Evolutionary conservation across 306 rosid species (phyloP).

Genomic region (Trifolium pratense): DNA sequence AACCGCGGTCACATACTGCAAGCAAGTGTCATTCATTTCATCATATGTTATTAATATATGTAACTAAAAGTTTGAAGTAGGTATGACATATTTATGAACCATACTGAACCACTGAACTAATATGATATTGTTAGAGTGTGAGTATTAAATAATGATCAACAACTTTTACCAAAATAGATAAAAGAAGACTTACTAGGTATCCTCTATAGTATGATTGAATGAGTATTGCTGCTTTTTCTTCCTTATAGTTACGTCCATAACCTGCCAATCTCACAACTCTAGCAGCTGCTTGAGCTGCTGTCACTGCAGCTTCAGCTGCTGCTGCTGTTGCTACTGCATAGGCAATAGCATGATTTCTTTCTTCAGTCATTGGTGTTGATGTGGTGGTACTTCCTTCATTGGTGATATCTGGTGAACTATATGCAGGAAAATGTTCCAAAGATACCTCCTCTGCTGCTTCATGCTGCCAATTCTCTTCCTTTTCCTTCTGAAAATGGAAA

Average conservation of each 20-base stretch:
- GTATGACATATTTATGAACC: constrained; percentile 47
- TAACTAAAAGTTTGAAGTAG: constrained; percentile 37
- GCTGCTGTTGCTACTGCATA: constrained; percentile 84
- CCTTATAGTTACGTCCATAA: constrained; percentile 73
- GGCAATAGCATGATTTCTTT: constrained; percentile 69
- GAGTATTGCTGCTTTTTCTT: constrained; percentile 78
- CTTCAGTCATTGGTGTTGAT: constrained; percentile 60
- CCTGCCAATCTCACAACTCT: constrained; percentile 81
- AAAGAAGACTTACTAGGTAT: constrained; percentile 67
- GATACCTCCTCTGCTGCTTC: constrained; percentile 78
- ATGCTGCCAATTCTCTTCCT: constrained; percentile 58
- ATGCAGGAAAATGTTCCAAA: constrained; percentile 75
- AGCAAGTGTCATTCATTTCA: constrained; percentile 28
- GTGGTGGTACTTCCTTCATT: constrained; percentile 60
- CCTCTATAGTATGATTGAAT: constrained; percentile 93
- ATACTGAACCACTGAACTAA: constrained; percentile 27
- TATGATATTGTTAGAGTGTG: neutral
- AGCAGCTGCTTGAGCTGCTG: constrained; percentile 87
- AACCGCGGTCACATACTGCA: neutral
- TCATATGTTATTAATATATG: constrained; percentile 24
- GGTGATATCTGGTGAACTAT: constrained; percentile 74
- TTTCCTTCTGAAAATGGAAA: constrained; percentile 47
- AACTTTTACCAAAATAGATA: constrained; percentile 28
- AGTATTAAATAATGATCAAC: constrained; percentile 26
- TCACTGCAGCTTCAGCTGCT: constrained; percentile 83